A percentile compares a stretch with the other conserved stretches of the same genome.
These are phyloP conservation scores for Naematelia encephala DNA, from an alignment of 768 basidiomycete species.

Conservation along the genomic window DNA sequence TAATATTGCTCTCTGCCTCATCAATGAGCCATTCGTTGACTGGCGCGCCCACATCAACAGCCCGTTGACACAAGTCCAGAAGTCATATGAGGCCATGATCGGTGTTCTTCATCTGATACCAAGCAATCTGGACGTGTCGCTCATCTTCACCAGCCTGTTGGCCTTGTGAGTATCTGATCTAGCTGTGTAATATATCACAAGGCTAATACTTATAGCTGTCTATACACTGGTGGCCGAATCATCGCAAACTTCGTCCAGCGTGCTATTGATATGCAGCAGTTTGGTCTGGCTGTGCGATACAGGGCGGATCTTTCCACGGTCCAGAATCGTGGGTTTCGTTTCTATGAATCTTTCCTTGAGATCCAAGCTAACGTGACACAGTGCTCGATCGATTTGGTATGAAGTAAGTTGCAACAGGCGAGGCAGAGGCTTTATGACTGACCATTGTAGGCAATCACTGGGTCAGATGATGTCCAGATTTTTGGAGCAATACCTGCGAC, in stretches of 20 bases:
- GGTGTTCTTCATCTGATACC: conserved; percentile 34
- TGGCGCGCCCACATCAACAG: conserved; percentile 1
- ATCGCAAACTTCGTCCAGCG: conserved; percentile 22
- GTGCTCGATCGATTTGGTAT: background rate
- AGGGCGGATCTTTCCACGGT: conserved; percentile 26
- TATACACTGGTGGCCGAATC: conserved; percentile 24
- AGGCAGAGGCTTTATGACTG: background rate
- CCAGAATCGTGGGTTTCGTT: conserved; percentile 15
- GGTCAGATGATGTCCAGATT: conserved; percentile 1
- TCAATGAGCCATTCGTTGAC: conserved; percentile 35
- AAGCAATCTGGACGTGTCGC: conserved; percentile 32
- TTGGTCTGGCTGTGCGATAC: conserved; percentile 18
- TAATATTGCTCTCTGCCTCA: conserved; percentile 22
- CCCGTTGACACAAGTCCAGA: conserved; percentile 4
- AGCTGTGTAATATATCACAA: background rate
- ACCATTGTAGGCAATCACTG: background rate
- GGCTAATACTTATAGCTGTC: conserved; percentile 11
- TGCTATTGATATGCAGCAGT: conserved; percentile 12
- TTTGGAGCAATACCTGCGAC: background rate
- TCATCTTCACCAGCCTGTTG: conserved; percentile 23
- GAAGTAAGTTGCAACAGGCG: background rate
- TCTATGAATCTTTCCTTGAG: background rate
- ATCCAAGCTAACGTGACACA: background rate
- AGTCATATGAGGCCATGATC: conserved; percentile 28
- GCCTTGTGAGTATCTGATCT: conserved; percentile 20